Percentiles rank a stretch among this genome's conserved stretches.
Conservation (phyloP, 2,329 filamentous ascomycete genomes). For the Aspergillus neotritici region DNA sequence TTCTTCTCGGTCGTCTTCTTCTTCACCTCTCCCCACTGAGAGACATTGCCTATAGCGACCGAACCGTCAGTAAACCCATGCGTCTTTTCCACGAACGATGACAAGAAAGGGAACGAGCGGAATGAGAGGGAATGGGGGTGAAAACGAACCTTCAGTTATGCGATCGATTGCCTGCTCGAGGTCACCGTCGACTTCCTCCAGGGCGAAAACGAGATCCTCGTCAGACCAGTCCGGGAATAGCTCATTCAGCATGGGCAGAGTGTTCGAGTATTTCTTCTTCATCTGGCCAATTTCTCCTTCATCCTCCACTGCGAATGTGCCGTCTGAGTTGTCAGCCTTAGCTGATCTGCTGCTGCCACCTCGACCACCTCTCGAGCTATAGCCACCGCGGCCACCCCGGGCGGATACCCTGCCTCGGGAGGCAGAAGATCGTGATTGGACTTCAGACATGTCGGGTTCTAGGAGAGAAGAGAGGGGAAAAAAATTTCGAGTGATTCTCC, state of each 20-base stretch:
- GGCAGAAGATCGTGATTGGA: constrained; percentile 75
- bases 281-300: constrained; percentile 87
- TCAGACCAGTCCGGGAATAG: constrained; percentile 95
- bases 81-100: background rate
- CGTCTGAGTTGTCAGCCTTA: constrained; percentile 69
- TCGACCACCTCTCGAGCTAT: constrained; percentile 63
- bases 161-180: constrained; percentile 46
- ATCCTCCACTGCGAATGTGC: constrained; percentile 58
- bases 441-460: constrained; percentile 76
- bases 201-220: constrained; percentile 85
- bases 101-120: constrained; percentile 4
- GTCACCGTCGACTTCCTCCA: constrained; percentile 64
- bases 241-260: constrained; percentile 78
- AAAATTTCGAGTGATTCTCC: constrained; percentile 11
- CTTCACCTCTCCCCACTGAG: constrained; percentile 50
- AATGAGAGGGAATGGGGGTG: background rate
- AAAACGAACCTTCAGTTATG: constrained; percentile 44
- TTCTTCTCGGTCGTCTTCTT: constrained; percentile 46
- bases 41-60: constrained; percentile 40
- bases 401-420: constrained; percentile 83
- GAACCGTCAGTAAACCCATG: constrained; percentile 10
- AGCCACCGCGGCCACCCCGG: constrained; percentile 76
- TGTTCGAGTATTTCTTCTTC: constrained; percentile 78
- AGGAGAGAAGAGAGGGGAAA: too few species aligned
- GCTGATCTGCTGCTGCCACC: constrained; percentile 59